Evolutionary conservation across 179 eudicot genomes (phyloP), one percentile per base, ranked within the genome.

Genomic region (Amaranthus tricolor): DNA sequence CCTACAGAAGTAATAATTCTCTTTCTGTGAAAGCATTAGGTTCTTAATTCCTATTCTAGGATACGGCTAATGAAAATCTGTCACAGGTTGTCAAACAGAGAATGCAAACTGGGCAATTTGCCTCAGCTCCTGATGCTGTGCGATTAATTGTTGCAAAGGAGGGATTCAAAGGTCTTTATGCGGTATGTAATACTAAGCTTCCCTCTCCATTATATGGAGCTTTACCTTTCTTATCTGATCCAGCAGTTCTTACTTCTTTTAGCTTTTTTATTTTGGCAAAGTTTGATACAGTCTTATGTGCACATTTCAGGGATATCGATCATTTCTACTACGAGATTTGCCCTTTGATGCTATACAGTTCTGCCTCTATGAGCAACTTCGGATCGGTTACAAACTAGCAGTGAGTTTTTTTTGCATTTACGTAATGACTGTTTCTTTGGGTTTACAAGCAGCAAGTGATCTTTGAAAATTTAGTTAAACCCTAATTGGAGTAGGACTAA

Each of bases 261-360:
- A 53, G 59, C 53, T 58, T 44, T 40, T 24, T 19, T 69, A 40
- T 60, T 43, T 13, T 52, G 2, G 14, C 14, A 5, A 20, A 3
- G 24, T 62, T 52, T 51, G 47, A 4, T 74, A 4, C 6, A 13
- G 45, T 24, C 68, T 60, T 59, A 55, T 55, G 62, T 43, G 64
- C 40, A 60, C 12, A 49, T 77, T 81, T 80, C 79, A 93, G 98
- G 98, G 98, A 40, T 93, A 89, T 74, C 85, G 93, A 78, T 93
- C 97, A 50, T 93, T 93, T 83, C 82, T 93, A 49, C 80, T 93
- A 71, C 89, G 98, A 74, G 98, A 93, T 81, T 82, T 93, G 70
- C 98, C 98, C 74, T 93, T 93, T 78, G 98, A 93, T 74, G 98
- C 98, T 58, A 85, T 93, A 76, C 98, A 93, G 62, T 93, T 93